Evolutionary conservation across 148 eudicot genomes (phyloP).

Genomic region (Rhododendron williamsianum): DNA sequence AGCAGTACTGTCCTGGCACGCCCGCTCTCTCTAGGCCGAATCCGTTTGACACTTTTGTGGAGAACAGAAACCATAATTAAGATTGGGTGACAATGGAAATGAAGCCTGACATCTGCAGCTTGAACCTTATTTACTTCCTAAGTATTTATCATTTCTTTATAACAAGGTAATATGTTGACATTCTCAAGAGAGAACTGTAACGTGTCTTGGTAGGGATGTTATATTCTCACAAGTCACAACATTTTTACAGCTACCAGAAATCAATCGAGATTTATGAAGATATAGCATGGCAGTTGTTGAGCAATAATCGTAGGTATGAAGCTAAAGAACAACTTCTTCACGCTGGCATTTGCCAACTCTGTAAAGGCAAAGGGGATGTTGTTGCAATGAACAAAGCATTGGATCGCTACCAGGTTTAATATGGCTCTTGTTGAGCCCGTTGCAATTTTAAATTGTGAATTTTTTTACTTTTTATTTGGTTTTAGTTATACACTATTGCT

Average conservation of each 20-base stretch:
- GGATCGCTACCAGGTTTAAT: conserved; percentile 51
- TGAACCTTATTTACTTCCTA: not conserved
- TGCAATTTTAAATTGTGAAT: not conserved
- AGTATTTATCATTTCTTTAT: not conserved
- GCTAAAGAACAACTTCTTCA: conserved; percentile 63
- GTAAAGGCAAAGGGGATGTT: conserved; percentile 63
- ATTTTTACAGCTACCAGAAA: conserved; percentile 45
- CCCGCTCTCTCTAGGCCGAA: too few species aligned
- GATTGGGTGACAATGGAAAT: not conserved
- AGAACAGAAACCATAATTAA: not conserved
- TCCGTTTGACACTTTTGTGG: too few species aligned
- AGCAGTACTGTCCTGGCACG: too few species aligned
- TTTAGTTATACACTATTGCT: not conserved
- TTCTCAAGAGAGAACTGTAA: not conserved
- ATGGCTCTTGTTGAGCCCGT: not conserved
- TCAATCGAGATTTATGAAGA: conserved; percentile 65
- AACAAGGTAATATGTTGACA: not conserved
- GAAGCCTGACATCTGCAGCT: not conserved
- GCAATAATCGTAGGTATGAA: conserved; percentile 54
- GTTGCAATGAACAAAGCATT: conserved; percentile 53
- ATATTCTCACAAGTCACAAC: not conserved
- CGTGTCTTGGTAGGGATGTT: not conserved
- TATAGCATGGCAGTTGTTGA: conserved; percentile 50
- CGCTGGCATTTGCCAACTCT: conserved; percentile 81
- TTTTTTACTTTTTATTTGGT: not conserved